Evolutionary conservation across 257 asterid species (phyloP).

Genomic region (Rehmannia glutinosa): DNA sequence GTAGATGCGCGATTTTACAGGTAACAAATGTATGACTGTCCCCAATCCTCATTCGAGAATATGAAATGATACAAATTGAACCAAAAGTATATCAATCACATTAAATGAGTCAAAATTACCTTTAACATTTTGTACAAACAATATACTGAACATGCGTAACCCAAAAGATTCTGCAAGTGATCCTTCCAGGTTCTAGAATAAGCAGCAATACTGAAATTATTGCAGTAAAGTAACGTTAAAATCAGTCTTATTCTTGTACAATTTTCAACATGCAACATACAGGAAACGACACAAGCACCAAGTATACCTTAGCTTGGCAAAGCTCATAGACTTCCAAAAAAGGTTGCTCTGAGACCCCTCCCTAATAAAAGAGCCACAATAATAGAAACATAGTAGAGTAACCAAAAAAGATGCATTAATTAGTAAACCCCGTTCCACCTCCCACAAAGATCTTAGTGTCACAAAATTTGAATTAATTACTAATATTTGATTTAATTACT

Average conservation of each 20-base stretch:
- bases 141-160: slow-evolving; percentile 87
- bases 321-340: slow-evolving; percentile 96
- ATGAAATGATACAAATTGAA: neutral
- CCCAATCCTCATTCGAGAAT: neutral
- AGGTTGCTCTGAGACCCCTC: slow-evolving; percentile 90
- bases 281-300: slow-evolving; percentile 17
- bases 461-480: too few species aligned
- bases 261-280: slow-evolving; percentile 13
- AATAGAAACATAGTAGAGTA: slow-evolving; percentile 7
- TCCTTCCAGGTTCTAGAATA: slow-evolving; percentile 99
- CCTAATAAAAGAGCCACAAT: slow-evolving; percentile 18
- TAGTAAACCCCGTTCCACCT: too few species aligned
- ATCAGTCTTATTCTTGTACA: slow-evolving; percentile 4
- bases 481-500: too few species aligned
- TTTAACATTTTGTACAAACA: slow-evolving; percentile 96
- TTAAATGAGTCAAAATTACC: slow-evolving; percentile 35
- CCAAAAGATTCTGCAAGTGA: slow-evolving; percentile 96
- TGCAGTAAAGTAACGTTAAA: slow-evolving; percentile 18
- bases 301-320: slow-evolving; percentile 94
- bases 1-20: neutral
- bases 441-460: too few species aligned
- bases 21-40: neutral
- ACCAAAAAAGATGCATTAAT: too few species aligned
- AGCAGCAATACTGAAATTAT: slow-evolving; percentile 87
- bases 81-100: neutral